Percentiles rank a stretch among this genome's conserved stretches.
Evolutionary conservation across 1,284 basidiomycete species (phyloP).

Genomic region (Sporisorium sorghi): DNA sequence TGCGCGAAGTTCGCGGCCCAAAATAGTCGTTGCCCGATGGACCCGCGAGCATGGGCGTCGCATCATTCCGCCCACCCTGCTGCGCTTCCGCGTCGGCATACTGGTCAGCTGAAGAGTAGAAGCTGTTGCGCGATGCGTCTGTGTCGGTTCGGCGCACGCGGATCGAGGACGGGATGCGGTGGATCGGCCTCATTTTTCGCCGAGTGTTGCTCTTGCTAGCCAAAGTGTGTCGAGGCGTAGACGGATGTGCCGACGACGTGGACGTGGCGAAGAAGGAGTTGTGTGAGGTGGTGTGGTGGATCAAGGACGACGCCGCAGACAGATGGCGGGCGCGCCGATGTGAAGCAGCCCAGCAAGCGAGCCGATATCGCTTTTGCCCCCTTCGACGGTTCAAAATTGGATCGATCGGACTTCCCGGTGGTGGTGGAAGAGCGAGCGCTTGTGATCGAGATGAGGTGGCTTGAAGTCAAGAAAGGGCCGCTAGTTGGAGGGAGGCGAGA

Average conservation of each 20-base stretch:
- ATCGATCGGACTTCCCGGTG: too few species aligned
- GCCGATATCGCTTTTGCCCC: too few species aligned
- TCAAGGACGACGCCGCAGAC: too few species aligned
- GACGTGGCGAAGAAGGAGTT: too few species aligned
- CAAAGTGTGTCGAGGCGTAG: not conserved
- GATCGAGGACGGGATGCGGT: slow-evolving; percentile 47
- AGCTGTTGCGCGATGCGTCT: slow-evolving; percentile 7
- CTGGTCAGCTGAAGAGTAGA: slow-evolving; percentile 25
- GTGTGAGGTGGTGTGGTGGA: too few species aligned
- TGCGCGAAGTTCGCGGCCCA: not conserved
- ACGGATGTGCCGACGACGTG: not conserved
- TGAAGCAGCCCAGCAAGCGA: too few species aligned
- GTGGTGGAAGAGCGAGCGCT: too few species aligned
- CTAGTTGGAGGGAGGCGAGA: too few species aligned
- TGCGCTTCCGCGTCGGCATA: not conserved
- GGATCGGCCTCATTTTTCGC: slow-evolving; percentile 15
- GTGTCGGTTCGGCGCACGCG: slow-evolving; percentile 34
- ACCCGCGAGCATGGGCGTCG: not conserved
- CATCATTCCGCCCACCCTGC: not conserved
- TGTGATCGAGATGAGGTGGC: too few species aligned
- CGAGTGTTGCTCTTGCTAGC: not conserved
- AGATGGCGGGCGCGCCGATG: too few species aligned
- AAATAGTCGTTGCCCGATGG: slow-evolving; percentile 23
- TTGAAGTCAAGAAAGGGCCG: too few species aligned
- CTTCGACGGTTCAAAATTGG: too few species aligned